A percentile compares a stretch with the other conserved stretches of the same genome.
Evolutionary conservation across 2,329 filamentous ascomycete species (phyloP).

Genomic region (Trichoderma hamatum): DNA sequence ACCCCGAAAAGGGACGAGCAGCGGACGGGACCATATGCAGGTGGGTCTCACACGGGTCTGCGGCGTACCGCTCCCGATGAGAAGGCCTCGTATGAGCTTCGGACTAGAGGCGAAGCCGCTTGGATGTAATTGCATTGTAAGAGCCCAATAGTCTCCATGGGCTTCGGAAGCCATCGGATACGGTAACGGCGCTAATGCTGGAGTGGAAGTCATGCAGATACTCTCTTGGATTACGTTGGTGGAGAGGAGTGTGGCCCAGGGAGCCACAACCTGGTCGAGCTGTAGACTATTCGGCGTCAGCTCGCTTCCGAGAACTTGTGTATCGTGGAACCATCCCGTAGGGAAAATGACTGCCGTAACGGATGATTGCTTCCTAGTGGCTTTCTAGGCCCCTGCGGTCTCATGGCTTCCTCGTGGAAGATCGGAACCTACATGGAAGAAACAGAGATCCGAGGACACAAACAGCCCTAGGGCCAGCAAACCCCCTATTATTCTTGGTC

Average conservation of each 20-base stretch:
- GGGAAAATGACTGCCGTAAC: conserved; percentile 6
- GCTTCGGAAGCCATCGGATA: conserved; percentile 15
- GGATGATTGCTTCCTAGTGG: conserved; percentile 23
- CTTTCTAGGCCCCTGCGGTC: conserved; percentile 6
- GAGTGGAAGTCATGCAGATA: conserved; percentile 21
- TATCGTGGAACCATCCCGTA: conserved; percentile 8
- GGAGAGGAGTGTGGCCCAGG: neutral
- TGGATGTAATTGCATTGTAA: neutral
- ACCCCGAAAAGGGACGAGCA: conserved; percentile 12
- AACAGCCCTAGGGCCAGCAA: neutral
- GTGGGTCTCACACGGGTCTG: conserved; percentile 37
- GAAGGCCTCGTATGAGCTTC: conserved; percentile 41
- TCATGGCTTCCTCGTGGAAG: conserved; percentile 24
- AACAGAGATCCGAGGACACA: neutral
- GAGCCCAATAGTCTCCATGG: neutral
- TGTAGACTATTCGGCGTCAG: conserved; percentile 24
- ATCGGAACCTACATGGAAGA: neutral
- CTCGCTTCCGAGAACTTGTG: conserved; percentile 22
- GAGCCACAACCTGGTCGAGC: conserved; percentile 16
- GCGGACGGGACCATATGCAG: neutral
- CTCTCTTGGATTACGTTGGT: neutral
- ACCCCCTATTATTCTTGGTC: neutral
- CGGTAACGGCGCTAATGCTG: neutral
- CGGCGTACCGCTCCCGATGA: conserved; percentile 41
- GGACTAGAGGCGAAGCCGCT: neutral